phyloP scores from a whole-genome alignment of 2,329 filamentous ascomycete species.

The Talaromyces sp. region DNA sequence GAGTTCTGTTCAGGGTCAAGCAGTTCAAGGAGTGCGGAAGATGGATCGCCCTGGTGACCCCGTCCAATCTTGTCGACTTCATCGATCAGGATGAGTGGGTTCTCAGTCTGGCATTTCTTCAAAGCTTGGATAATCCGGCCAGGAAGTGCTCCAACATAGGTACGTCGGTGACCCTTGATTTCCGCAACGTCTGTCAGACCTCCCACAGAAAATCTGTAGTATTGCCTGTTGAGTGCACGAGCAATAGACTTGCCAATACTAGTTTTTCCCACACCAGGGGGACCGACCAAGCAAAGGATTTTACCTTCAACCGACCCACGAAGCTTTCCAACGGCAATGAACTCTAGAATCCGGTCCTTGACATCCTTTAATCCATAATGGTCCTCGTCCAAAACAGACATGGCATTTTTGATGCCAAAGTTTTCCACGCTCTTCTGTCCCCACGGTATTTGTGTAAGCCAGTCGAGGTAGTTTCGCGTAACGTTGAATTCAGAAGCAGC shows the following conservation, averaged over 20 bases:
- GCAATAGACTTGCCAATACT: conserved; percentile 99
- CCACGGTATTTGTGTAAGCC: conserved; percentile 98
- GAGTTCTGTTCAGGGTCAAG: conserved; percentile 96
- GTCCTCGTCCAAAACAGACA: conserved; percentile 88
- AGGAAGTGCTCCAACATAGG: conserved; percentile 91
- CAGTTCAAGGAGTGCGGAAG: conserved; percentile 86
- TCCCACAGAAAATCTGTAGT: conserved; percentile 97
- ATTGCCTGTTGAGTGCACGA: conserved; percentile 86
- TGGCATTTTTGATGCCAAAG: conserved; percentile 88
- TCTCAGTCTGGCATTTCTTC: conserved; percentile 99
- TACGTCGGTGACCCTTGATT: conserved; percentile 95
- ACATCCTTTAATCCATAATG: conserved; percentile 97
- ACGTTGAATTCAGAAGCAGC: conserved; percentile 98
- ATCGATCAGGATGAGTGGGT: conserved; percentile 92
- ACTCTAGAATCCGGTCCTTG: conserved; percentile 96
- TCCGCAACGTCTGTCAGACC: conserved; percentile 96
- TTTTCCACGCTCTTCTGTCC: conserved; percentile 93
- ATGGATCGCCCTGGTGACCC: conserved; percentile 93
- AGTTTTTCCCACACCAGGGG: conserved; percentile 96
- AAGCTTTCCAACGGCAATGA: conserved; percentile 96
- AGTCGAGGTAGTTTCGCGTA: conserved; percentile 95
- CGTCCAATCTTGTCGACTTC: conserved; percentile 98
- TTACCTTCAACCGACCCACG: conserved; percentile 97
- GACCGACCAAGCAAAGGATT: conserved; percentile 95
- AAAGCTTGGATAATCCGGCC: conserved; percentile 96